Evolutionary conservation across 2,329 filamentous ascomycete species (phyloP).

Genomic region (Aspergillus persii): DNA sequence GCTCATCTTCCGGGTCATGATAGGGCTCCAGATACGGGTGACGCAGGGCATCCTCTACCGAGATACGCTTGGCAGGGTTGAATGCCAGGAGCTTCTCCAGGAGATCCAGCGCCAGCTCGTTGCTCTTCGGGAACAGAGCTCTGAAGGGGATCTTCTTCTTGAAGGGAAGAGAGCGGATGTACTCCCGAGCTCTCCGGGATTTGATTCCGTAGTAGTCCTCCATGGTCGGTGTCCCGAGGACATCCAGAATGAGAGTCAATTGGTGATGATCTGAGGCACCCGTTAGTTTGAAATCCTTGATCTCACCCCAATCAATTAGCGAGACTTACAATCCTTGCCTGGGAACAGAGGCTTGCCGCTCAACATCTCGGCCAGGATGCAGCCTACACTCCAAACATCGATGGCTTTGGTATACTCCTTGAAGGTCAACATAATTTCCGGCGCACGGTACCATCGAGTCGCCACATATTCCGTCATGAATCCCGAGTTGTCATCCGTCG

Average conservation of each 20-base stretch:
- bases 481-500: conserved; percentile 98
- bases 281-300: neutral
- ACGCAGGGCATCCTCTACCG: conserved; percentile 93
- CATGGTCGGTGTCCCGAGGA: conserved; percentile 97
- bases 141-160: conserved; percentile 99
- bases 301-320: neutral
- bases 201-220: conserved; percentile 99
- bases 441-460: conserved; percentile 97
- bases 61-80: conserved; percentile 98
- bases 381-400: conserved; percentile 98
- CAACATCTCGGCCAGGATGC: conserved; percentile 97
- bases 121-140: conserved; percentile 97
- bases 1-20: conserved; percentile 97
- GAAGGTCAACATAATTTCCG: conserved; percentile 99
- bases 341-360: conserved; percentile 98
- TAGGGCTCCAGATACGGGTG: conserved; percentile 98
- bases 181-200: conserved; percentile 92
- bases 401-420: conserved; percentile 99
- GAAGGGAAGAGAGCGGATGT: conserved; percentile 96
- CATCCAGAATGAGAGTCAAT: conserved; percentile 92
- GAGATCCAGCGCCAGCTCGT: conserved; percentile 89
- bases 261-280: conserved; percentile 80
- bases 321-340: conserved; percentile 86
- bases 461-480: conserved; percentile 99
- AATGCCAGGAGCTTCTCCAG: conserved; percentile 95